Conservation (phyloP, 2,329 filamentous ascomycete genomes). For the Alternaria angustiovoidea region DNA sequence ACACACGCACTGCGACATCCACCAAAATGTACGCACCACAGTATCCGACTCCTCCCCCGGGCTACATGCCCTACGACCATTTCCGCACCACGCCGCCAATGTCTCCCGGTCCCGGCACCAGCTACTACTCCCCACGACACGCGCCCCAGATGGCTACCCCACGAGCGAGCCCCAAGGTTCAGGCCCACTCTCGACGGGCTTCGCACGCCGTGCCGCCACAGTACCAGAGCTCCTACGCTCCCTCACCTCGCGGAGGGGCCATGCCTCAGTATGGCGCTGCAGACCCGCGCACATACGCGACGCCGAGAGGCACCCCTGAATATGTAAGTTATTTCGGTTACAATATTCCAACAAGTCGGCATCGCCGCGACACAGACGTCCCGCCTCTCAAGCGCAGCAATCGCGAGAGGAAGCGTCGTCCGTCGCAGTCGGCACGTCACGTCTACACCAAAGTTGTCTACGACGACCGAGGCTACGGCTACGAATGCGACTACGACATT, state of each 20-base stretch:
- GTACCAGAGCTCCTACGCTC: constrained; percentile 47
- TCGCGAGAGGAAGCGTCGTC: constrained; percentile 58
- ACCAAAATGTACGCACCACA: constrained; percentile 42
- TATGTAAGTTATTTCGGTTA: constrained; percentile 70
- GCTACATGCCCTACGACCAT: constrained; percentile 50
- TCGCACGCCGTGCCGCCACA: constrained; percentile 60
- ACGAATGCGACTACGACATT: constrained; percentile 56
- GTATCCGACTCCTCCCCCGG: constrained; percentile 47
- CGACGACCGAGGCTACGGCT: constrained; percentile 60
- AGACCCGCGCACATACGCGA: constrained; percentile 53
- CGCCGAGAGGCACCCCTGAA: constrained; percentile 65
- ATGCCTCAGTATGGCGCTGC: constrained; percentile 55
- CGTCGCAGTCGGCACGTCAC: constrained; percentile 61
- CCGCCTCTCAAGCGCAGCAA: constrained; percentile 51
- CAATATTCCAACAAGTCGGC: constrained; percentile 53
- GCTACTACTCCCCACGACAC: constrained; percentile 64
- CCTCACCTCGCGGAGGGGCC: constrained; percentile 41
- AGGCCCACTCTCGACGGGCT: constrained; percentile 64
- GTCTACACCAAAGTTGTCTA: constrained; percentile 65
- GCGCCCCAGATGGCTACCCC: constrained; percentile 59
- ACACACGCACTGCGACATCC: constrained; percentile 14
- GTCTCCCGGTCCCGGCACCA: constrained; percentile 56
- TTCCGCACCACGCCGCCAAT: constrained; percentile 49
- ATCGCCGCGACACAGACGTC: constrained; percentile 49
- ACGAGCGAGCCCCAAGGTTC: constrained; percentile 55